These are phyloP conservation scores for Colletotrichum orchidophilum DNA, from an alignment of 2,329 filamentous ascomycete genomes.

Conservation along the genomic window DNA sequence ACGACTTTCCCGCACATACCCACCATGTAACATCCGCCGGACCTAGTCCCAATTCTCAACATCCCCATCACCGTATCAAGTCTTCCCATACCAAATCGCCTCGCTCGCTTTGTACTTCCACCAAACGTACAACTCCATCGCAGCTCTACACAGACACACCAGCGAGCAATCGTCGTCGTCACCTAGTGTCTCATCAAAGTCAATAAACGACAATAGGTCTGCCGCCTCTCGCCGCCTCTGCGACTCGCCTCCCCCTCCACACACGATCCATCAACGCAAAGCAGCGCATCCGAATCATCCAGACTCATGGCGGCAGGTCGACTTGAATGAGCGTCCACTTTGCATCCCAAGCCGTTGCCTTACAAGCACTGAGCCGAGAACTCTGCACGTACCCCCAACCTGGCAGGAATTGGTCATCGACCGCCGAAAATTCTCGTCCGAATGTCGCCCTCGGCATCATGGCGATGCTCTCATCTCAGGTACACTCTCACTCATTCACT, in stretches of 20 bases:
- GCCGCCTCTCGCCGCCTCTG: background rate
- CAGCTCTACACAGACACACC: constrained; percentile 1
- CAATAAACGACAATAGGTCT: background rate
- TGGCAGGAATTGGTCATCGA: background rate
- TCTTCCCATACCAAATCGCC: background rate
- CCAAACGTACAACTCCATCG: constrained; percentile 4
- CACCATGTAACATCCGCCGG: background rate
- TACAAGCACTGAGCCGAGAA: background rate
- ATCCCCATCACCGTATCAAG: background rate
- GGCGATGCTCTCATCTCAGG: constrained; percentile 13
- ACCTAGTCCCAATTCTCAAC: constrained; percentile 8
- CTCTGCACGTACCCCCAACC: background rate
- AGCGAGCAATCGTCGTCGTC: background rate
- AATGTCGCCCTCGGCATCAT: background rate
- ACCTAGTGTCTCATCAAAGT: background rate
- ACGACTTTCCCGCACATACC: background rate
- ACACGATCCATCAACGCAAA: background rate
- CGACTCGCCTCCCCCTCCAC: background rate
- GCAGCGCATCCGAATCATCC: background rate
- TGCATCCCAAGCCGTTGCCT: background rate
- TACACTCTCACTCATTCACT: background rate
- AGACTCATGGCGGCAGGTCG: background rate
- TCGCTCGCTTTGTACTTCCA: constrained; percentile 8
- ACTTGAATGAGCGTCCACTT: background rate
- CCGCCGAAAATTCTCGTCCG: background rate